phyloP scores from a whole-genome alignment of 2,329 filamentous ascomycete species.

The Onygena corvina region DNA sequence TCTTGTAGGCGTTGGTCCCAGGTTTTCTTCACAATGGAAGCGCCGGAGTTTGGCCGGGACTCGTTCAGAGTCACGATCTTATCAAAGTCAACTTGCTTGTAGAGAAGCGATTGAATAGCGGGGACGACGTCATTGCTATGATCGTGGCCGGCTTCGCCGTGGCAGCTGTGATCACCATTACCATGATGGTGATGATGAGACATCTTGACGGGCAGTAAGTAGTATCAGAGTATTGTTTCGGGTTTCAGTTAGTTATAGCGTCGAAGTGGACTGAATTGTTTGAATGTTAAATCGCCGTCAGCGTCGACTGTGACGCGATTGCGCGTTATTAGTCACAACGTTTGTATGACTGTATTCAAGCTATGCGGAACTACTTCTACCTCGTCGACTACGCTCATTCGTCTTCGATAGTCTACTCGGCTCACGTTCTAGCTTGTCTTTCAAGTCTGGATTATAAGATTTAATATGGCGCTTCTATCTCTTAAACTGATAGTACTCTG shows the following conservation, averaged over 20 bases:
- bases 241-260: background rate
- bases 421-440: too few relatives aligned
- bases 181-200: constrained; percentile 30
- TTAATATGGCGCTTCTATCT: constrained; percentile 8
- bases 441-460: too few relatives aligned
- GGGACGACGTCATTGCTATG: constrained; percentile 88
- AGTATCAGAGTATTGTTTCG: background rate
- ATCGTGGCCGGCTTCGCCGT: constrained; percentile 57
- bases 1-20: constrained; percentile 67
- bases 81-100: constrained; percentile 84
- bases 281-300: too few relatives aligned
- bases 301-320: too few relatives aligned
- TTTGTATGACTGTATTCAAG: too few relatives aligned
- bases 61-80: constrained; percentile 79
- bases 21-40: constrained; percentile 72
- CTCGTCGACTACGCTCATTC: too few relatives aligned
- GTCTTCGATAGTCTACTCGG: too few relatives aligned
- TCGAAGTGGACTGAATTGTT: too few relatives aligned
- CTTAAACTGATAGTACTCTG: constrained; percentile 61
- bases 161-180: constrained; percentile 37
- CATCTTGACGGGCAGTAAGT: background rate
- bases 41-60: constrained; percentile 53
- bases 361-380: too few relatives aligned
- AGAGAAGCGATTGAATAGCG: constrained; percentile 78
- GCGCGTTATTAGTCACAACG: too few relatives aligned